Evolutionary conservation across 2,329 filamentous ascomycete genomes (phyloP), one percentile per base, ranked within the genome.

Genomic region (Colletotrichum melonis): DNA sequence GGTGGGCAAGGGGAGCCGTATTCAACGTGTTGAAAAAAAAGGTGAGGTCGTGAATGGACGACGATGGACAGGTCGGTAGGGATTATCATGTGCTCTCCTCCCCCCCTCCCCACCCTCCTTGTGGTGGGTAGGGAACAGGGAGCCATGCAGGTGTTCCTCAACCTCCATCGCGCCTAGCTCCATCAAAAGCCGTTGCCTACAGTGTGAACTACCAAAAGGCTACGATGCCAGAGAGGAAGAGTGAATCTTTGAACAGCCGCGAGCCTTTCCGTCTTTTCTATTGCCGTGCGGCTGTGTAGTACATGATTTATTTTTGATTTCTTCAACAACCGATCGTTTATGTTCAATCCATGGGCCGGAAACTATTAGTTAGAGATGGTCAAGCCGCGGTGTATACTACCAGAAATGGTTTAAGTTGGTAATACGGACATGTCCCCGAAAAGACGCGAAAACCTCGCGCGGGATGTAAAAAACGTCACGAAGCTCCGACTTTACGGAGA

Each of bases 181-280:
- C 46, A 52, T 52, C 60, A 24, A 24, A 63, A 63, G 55, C 32
- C 63, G 54, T 67, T 60, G 22, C 24, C 28, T 67, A 70, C 67
- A 70, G 67, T 59, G 63, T 46, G 67, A n/a, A n/a, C 19, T 16
- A 12, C 4, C 2, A 11, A 12, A 35, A 12, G 32, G 22, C 12
- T 7, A 24, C 4, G 35, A 5, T 49, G 16, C 9, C 22, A 28
- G 30, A 32, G 30, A 26, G 7, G 38, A 38, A 16, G 5, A 24
- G 38, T 16, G 9, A 12, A 35, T 35, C 4, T 38, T 22, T 19
- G 8, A 19, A 42, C 58, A 38, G 35, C 28, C 58, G 16, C 58
- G 11, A 9, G 19, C 19, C 28, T 22, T 11, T 11, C 24, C 28
- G 38, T 11, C 9, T 30, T n/a, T 35, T 35, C 28, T 14, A 16